Evolutionary conservation across 768 basidiomycete genomes (phyloP).

Genomic region (Collybia sp.): DNA sequence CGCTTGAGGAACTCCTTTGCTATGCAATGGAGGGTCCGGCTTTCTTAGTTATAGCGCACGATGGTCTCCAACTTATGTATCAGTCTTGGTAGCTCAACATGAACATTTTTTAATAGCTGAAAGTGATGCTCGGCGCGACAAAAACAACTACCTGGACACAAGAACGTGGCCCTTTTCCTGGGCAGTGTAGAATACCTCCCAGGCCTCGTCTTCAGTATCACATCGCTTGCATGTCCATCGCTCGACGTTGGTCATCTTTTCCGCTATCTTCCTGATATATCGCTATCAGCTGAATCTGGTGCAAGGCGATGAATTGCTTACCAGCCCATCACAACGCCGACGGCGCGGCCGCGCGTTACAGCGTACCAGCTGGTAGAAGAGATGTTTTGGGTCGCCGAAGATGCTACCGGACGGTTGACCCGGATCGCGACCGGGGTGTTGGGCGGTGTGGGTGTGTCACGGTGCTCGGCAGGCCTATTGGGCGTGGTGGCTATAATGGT

Average conservation of each 20-base stretch:
- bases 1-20: not conserved
- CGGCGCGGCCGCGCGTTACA: not conserved
- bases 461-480: too few relatives aligned
- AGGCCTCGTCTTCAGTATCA: not conserved
- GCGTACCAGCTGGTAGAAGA: not conserved
- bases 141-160: not conserved
- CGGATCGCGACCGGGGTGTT: too few relatives aligned
- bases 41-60: not conserved
- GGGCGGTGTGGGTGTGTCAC: too few relatives aligned
- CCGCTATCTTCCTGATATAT: too few relatives aligned
- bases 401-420: too few relatives aligned
- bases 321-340: not conserved
- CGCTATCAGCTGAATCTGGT: not conserved
- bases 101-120: not conserved
- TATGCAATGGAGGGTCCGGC: not conserved
- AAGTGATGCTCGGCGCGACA: too few relatives aligned
- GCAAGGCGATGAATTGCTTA: too few relatives aligned
- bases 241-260: too few relatives aligned
- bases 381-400: not conserved
- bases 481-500: too few relatives aligned
- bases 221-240: not conserved
- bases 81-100: not conserved
- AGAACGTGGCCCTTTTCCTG: not conserved
- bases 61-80: not conserved
- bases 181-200: not conserved